Conservation (phyloP, 208 protist genomes). For the Leishmania turanica region DNA sequence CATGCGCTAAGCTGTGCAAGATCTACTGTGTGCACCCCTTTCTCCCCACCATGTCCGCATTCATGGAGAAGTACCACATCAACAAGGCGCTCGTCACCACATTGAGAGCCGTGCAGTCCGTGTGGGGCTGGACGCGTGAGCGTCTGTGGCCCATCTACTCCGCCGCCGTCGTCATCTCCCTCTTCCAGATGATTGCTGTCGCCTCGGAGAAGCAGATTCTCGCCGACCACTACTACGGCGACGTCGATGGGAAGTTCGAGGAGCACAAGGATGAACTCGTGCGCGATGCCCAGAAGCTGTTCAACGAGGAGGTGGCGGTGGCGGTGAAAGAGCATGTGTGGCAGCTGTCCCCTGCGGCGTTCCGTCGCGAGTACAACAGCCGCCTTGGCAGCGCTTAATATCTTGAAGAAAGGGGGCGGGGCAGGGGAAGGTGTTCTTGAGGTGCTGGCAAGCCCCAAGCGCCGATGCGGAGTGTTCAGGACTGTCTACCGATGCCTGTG, state of each 20-base stretch:
- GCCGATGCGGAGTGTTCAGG: neutral
- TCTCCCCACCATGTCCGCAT: constrained; percentile 40
- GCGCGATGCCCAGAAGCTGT: constrained; percentile 62
- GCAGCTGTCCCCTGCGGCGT: constrained; percentile 58
- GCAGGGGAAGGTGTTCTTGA: neutral
- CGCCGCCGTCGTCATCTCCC: constrained; percentile 67
- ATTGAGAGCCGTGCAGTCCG: constrained; percentile 31
- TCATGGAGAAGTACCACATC: constrained; percentile 50
- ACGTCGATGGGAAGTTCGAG: constrained; percentile 28
- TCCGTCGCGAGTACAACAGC: constrained; percentile 68
- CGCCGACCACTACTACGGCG: constrained; percentile 83
- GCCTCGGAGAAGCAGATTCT: constrained; percentile 87
- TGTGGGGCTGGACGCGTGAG: constrained; percentile 56
- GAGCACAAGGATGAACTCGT: constrained; percentile 47
- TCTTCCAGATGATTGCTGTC: constrained; percentile 74
- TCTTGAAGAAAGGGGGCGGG: neutral
- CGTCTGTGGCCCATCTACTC: constrained; percentile 86
- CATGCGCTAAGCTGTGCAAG: neutral
- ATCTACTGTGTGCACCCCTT: neutral
- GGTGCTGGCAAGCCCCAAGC: neutral
- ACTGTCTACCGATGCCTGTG: neutral
- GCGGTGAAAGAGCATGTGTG: constrained; percentile 88
- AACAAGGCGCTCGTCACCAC: constrained; percentile 32
- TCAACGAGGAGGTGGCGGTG: constrained; percentile 82
- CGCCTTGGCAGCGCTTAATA: constrained; percentile 41